Evolutionary conservation across 2,329 filamentous ascomycete species (phyloP).

Genomic region (Lasiodiplodia citricola): DNA sequence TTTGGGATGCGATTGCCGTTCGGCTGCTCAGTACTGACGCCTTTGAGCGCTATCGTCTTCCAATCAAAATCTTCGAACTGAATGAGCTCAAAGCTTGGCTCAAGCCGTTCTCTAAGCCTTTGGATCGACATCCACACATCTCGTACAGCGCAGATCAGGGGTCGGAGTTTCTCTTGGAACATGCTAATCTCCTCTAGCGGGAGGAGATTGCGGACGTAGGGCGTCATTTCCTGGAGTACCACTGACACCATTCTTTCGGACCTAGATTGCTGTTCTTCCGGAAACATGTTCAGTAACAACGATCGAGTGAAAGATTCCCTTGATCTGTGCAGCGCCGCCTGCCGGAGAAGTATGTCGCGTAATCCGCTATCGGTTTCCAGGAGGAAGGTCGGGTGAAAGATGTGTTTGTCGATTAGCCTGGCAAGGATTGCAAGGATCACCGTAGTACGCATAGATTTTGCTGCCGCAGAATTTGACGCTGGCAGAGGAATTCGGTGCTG

Average conservation of each 20-base stretch:
- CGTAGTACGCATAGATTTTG: conserved; percentile 42
- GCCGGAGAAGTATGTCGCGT: conserved; percentile 14
- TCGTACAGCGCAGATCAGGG: neutral
- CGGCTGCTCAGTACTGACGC: neutral
- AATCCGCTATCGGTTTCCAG: conserved; percentile 27
- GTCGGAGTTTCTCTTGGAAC: neutral
- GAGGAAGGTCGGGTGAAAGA: conserved; percentile 44
- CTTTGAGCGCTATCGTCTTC: neutral
- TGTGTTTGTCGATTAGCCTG: conserved; percentile 34
- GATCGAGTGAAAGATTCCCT: conserved; percentile 6
- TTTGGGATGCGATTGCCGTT: neutral
- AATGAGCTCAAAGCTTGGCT: conserved; percentile 5
- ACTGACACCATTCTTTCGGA: neutral
- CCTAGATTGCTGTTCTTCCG: conserved; percentile 1
- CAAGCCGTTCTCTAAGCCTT: neutral
- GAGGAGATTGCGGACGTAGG: conserved; percentile 1
- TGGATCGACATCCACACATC: neutral
- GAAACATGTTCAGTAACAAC: conserved; percentile 1
- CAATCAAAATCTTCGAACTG: neutral
- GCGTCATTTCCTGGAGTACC: neutral
- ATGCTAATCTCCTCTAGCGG: neutral
- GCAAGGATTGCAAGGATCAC: conserved; percentile 38
- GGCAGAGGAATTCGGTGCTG: conserved; percentile 37
- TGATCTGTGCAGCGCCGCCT: neutral
- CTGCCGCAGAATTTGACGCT: conserved; percentile 37